phyloP scores from a whole-genome alignment of 495 filamentous ascomycete species.

The Neurospora tetraspora region DNA sequence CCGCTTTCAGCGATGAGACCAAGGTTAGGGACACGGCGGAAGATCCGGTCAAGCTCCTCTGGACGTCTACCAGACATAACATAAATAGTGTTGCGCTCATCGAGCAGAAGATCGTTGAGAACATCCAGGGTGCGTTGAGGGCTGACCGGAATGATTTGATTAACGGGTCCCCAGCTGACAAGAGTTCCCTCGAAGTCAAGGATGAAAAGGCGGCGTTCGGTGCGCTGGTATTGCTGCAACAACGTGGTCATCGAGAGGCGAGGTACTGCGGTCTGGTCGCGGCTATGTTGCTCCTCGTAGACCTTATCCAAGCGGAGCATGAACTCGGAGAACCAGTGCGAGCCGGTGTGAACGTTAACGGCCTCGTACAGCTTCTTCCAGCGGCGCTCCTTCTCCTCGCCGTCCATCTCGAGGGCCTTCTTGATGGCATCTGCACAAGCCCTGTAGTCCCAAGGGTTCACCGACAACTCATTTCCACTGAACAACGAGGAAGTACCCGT shows the following conservation, averaged over 20 bases:
- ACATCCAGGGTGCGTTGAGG: constrained; percentile 68
- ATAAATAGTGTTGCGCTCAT: constrained; percentile 76
- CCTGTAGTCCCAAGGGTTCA: constrained; percentile 91
- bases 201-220: constrained; percentile 66
- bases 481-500: constrained; percentile 84
- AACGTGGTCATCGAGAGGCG: constrained; percentile 60
- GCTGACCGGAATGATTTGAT: constrained; percentile 69
- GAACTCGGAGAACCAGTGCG: constrained; percentile 71
- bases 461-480: constrained; percentile 60
- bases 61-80: constrained; percentile 81
- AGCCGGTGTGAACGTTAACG: constrained; percentile 71
- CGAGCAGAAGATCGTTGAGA: constrained; percentile 66
- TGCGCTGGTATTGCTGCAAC: constrained; percentile 50
- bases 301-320: constrained; percentile 55
- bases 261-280: constrained; percentile 75
- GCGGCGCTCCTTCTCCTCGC: constrained; percentile 59
- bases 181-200: constrained; percentile 90
- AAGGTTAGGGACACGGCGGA: constrained; percentile 64
- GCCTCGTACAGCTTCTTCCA: constrained; percentile 66
- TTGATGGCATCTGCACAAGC: constrained; percentile 76
- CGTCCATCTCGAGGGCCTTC: constrained; percentile 63
- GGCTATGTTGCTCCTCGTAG: constrained; percentile 71
- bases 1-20: constrained; percentile 91
- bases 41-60: constrained; percentile 78
- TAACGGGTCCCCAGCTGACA: constrained; percentile 70